These are phyloP conservation scores for Kregervanrija delftensis DNA, from an alignment of 805 yeast genomes.

Conservation along the genomic window DNA sequence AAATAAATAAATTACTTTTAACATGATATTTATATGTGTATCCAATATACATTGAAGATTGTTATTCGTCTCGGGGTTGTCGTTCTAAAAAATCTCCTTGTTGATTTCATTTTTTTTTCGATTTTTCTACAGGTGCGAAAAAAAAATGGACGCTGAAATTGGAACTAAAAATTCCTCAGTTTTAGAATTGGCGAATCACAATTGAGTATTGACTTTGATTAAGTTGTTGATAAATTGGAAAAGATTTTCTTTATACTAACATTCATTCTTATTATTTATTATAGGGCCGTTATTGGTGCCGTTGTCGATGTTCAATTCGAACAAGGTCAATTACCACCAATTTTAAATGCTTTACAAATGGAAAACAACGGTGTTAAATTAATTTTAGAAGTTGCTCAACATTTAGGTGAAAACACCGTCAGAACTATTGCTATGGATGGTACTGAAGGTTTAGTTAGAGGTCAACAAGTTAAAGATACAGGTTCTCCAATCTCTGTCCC, in stretches of 20 bases:
- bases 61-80: too few species aligned
- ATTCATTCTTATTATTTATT: slow-evolving; percentile 2
- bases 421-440: slow-evolving; percentile 99
- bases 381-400: slow-evolving; percentile 98
- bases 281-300: slow-evolving; percentile 97
- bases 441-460: slow-evolving; percentile 99
- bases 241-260: slow-evolving; percentile 16
- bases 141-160: too few species aligned
- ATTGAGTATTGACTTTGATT: too few species aligned
- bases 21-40: too few species aligned
- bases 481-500: slow-evolving; percentile 99
- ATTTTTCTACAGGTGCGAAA: too few species aligned
- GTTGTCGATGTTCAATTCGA: slow-evolving; percentile 98
- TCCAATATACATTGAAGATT: too few species aligned
- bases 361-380: slow-evolving; percentile 63
- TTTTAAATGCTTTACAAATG: slow-evolving; percentile 92
- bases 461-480: slow-evolving; percentile 84
- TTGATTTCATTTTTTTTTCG: too few species aligned
- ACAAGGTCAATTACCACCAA: slow-evolving; percentile 95
- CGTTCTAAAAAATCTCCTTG: too few species aligned
- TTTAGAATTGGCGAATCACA: too few species aligned
- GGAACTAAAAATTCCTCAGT: too few species aligned
- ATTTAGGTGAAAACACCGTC: slow-evolving; percentile 99
- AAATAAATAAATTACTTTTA: too few species aligned
- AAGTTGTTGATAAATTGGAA: too few species aligned